A percentile compares a stretch with the other conserved stretches of the same genome.
These are phyloP conservation scores for Cladosporium oxysporum DNA, from an alignment of 2,329 filamentous ascomycete genomes.

Conservation along the genomic window DNA sequence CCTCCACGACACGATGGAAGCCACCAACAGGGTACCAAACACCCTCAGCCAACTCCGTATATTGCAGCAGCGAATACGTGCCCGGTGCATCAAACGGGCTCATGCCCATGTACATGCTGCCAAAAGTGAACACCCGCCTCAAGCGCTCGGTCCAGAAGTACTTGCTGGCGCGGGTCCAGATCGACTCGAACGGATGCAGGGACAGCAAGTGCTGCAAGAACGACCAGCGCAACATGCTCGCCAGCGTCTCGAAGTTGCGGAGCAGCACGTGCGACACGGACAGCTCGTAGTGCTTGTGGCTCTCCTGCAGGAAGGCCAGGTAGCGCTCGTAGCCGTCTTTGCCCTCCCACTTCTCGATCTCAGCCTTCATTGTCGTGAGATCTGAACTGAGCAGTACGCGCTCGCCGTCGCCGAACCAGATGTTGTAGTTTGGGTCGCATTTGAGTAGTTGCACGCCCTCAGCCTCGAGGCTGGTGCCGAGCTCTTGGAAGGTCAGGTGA, in stretches of 20 bases:
- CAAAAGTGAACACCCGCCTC: conserved; percentile 72
- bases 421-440: conserved; percentile 74
- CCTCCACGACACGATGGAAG: conserved; percentile 64
- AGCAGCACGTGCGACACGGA: conserved; percentile 66
- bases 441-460: conserved; percentile 70
- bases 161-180: conserved; percentile 63
- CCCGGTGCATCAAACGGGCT: conserved; percentile 73
- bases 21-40: conserved; percentile 75
- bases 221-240: conserved; percentile 58
- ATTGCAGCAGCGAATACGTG: conserved; percentile 73
- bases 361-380: conserved; percentile 67
- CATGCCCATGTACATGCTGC: conserved; percentile 84
- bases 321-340: conserved; percentile 71
- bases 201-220: conserved; percentile 61
- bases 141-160: conserved; percentile 72
- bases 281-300: conserved; percentile 70
- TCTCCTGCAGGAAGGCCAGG: conserved; percentile 65
- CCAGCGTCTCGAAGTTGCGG: conserved; percentile 65
- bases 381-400: conserved; percentile 67
- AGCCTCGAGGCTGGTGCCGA: conserved; percentile 64
- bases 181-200: conserved; percentile 71
- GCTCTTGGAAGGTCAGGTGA: conserved; percentile 66
- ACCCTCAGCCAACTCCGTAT: conserved; percentile 73
- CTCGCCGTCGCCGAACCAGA: conserved; percentile 71
- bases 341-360: conserved; percentile 73